Percentiles rank a stretch among this genome's conserved stretches.
Conservation (phyloP, 2,329 filamentous ascomycete genomes). For the Corniculantispora saksenae region DNA sequence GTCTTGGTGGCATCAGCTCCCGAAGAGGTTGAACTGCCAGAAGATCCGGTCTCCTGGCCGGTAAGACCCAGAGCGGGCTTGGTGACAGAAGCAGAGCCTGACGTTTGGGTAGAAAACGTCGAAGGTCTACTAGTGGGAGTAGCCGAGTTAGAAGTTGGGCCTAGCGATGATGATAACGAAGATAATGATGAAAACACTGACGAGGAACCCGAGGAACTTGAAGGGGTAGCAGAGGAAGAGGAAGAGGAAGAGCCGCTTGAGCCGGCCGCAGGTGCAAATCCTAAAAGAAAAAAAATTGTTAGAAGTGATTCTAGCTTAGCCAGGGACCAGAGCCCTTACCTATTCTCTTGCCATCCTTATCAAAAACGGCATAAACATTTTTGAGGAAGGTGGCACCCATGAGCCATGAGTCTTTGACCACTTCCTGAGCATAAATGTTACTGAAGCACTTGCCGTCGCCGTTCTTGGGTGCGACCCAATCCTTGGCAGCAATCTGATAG, state of each 20-base stretch:
- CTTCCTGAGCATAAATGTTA: conserved; percentile 72
- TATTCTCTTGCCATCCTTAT: conserved; percentile 67
- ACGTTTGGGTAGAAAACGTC: neutral
- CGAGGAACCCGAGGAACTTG: conserved; percentile 11
- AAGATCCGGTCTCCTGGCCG: conserved; percentile 26
- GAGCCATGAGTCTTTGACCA: conserved; percentile 71
- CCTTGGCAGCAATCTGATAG: conserved; percentile 67
- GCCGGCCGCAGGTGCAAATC: conserved; percentile 17
- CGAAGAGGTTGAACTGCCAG: neutral
- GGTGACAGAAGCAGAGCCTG: conserved; percentile 14
- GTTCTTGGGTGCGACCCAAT: conserved; percentile 63
- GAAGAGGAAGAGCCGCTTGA: conserved; percentile 12
- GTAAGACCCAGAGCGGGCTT: conserved; percentile 23
- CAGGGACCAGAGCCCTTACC: conserved; percentile 44
- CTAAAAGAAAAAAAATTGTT: neutral
- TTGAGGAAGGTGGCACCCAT: conserved; percentile 84
- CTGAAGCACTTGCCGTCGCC: conserved; percentile 59
- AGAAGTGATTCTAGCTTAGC: conserved; percentile 15
- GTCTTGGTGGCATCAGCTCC: conserved; percentile 10
- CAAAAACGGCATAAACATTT: conserved; percentile 86
- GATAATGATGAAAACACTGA: conserved; percentile 17
- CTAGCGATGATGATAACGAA: conserved; percentile 4
- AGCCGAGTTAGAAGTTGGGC: conserved; percentile 15
- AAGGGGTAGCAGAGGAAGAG: conserved; percentile 1
- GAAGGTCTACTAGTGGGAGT: conserved; percentile 15